Evolutionary conservation across 345 rosid species (phyloP).

Genomic region (Triadica sebifera): DNA sequence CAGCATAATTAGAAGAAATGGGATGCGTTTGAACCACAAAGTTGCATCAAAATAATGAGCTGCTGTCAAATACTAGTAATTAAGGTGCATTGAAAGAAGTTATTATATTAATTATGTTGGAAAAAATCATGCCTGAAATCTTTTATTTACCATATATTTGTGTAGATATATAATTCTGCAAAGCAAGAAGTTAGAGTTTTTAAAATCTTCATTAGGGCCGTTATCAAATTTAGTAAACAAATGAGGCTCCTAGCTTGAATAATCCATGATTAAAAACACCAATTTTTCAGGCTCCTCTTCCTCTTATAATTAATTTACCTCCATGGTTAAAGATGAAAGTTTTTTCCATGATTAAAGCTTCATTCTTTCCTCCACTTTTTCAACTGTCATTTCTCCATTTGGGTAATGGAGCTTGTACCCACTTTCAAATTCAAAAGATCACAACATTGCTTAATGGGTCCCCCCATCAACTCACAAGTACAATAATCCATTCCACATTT

Average conservation of each 20-base stretch:
- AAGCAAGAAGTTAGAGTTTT: background rate
- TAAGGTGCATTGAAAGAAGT: background rate
- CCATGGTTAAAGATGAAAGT: background rate
- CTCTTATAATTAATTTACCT: background rate
- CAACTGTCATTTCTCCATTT: background rate
- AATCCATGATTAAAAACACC: background rate
- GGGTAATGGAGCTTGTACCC: background rate
- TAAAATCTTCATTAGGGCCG: background rate
- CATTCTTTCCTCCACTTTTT: background rate
- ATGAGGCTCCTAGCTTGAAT: background rate
- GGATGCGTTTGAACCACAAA: background rate
- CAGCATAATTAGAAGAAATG: background rate
- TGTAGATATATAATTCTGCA: background rate
- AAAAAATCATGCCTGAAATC: background rate
- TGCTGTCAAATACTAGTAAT: background rate
- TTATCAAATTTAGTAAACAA: background rate
- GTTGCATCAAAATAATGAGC: background rate
- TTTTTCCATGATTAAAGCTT: background rate
- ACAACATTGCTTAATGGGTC: background rate
- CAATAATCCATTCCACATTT: background rate
- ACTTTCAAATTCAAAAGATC: conserved; percentile 9
- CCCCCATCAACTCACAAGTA: background rate
- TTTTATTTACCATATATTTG: too few relatives aligned
- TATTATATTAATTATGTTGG: background rate
- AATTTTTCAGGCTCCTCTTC: background rate